Evolutionary conservation across 345 rosid genomes (phyloP).

Genomic region (Camelina laxa): DNA sequence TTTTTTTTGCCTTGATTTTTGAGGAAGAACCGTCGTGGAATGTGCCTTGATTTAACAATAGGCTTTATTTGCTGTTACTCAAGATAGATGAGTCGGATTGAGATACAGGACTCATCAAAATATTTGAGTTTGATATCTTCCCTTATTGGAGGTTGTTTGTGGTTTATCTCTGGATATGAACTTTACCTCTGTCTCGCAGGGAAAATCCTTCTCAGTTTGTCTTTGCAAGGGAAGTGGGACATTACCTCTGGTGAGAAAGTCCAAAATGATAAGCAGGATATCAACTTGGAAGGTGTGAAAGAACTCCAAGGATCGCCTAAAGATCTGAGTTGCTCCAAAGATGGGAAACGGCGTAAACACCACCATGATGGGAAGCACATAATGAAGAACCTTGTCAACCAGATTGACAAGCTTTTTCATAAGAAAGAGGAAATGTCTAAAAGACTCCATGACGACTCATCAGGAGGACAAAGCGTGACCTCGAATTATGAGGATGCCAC

Average conservation of each 20-base stretch:
- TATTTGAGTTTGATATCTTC: constrained; percentile 4
- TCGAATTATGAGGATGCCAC: constrained; percentile 70
- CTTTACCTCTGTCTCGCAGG: constrained; percentile 48
- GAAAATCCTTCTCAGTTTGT: constrained; percentile 68
- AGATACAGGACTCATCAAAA: constrained; percentile 15
- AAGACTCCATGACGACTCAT: constrained; percentile 47
- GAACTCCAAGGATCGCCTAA: constrained; percentile 44
- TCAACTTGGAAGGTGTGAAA: constrained; percentile 39
- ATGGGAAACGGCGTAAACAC: constrained; percentile 49
- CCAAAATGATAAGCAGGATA: constrained; percentile 44
- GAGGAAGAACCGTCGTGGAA: background rate
- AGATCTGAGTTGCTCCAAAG: constrained; percentile 47
- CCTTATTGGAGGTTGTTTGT: background rate
- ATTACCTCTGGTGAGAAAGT: constrained; percentile 39
- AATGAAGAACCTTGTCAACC: constrained; percentile 55
- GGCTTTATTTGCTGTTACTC: background rate
- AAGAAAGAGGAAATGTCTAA: constrained; percentile 57
- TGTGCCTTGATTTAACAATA: too few species aligned
- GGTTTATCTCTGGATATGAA: constrained; percentile 4
- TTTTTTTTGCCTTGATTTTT: background rate
- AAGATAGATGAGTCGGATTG: background rate
- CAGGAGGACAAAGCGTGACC: constrained; percentile 53
- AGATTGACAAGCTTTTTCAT: constrained; percentile 64
- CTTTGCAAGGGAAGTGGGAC: constrained; percentile 57
- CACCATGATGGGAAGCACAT: constrained; percentile 70